Evolutionary conservation across 768 basidiomycete genomes (phyloP).

Genomic region (Tylopilus plumbeoviolaceoides): DNA sequence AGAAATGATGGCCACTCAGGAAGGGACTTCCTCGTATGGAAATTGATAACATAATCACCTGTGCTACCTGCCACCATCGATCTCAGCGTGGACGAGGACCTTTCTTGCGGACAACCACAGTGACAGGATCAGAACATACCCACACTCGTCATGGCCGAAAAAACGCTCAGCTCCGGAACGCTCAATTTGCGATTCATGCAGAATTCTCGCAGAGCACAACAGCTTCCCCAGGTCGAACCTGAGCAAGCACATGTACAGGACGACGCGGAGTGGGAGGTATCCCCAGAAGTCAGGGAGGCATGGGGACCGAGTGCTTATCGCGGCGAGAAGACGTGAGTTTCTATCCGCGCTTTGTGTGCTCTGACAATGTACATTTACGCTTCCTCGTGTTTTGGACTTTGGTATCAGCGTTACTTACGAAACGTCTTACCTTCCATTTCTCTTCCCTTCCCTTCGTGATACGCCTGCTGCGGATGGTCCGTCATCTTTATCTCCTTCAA

Average conservation of each 20-base stretch:
- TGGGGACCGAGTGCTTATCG: conserved; percentile 39
- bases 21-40: conserved; percentile 2
- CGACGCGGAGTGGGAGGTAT: conserved; percentile 63
- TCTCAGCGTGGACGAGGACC: background rate
- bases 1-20: conserved; percentile 7
- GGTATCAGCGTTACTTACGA: conserved; percentile 44
- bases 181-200: conserved; percentile 71
- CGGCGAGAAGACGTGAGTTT: conserved; percentile 26
- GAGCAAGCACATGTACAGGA: conserved; percentile 56
- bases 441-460: conserved; percentile 42
- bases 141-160: conserved; percentile 29
- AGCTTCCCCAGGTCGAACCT: conserved; percentile 44
- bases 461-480: conserved; percentile 18
- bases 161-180: conserved; percentile 59
- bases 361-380: conserved; percentile 20
- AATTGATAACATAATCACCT: conserved; percentile 20
- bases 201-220: conserved; percentile 56
- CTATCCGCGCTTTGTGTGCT: conserved; percentile 5
- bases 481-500: conserved; percentile 20
- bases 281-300: conserved; percentile 47
- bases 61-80: background rate
- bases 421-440: conserved; percentile 62
- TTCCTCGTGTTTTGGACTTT: conserved; percentile 5
- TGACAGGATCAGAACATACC: background rate
- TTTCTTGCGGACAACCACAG: background rate